Conservation (phyloP, 169 alveolate genomes). For the Plasmodium yoelii region DNA sequence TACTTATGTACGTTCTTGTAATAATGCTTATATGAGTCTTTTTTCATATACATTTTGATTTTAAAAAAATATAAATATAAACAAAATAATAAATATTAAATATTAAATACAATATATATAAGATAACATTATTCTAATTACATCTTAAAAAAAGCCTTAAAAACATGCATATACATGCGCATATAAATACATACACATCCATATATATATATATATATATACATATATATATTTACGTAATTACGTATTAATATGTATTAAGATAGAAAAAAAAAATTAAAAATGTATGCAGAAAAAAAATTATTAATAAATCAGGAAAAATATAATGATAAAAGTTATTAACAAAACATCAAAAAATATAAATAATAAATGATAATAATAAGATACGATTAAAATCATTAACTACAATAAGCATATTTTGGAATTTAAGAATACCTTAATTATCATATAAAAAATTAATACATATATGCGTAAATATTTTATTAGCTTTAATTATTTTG, state of each 20-base stretch:
- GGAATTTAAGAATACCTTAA: constrained; percentile 12
- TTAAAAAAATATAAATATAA: background rate
- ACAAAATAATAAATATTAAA: background rate
- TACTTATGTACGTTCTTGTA: constrained; percentile 25
- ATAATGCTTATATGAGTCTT: constrained; percentile 23
- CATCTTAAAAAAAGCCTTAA: constrained; percentile 8
- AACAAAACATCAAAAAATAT: background rate
- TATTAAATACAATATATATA: constrained; percentile 14
- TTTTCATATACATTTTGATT: constrained; percentile 32
- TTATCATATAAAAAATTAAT: background rate
- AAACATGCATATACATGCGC: constrained; percentile 12
- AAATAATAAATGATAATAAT: background rate
- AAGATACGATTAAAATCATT: constrained; percentile 9
- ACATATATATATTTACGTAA: background rate
- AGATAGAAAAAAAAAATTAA: constrained; percentile 7
- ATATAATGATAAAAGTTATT: background rate
- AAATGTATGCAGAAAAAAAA: constrained; percentile 10
- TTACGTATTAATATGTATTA: background rate
- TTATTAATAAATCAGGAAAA: constrained; percentile 35
- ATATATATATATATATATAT: constrained; percentile 3
- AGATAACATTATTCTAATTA: constrained; percentile 57
- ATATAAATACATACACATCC: constrained; percentile 11
- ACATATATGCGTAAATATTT: constrained; percentile 13
- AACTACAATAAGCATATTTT: constrained; percentile 24
- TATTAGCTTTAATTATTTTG: constrained; percentile 17